Evolutionary conservation across 495 filamentous ascomycete genomes (phyloP).

Genomic region (Podospora bellae-mahoneyi): DNA sequence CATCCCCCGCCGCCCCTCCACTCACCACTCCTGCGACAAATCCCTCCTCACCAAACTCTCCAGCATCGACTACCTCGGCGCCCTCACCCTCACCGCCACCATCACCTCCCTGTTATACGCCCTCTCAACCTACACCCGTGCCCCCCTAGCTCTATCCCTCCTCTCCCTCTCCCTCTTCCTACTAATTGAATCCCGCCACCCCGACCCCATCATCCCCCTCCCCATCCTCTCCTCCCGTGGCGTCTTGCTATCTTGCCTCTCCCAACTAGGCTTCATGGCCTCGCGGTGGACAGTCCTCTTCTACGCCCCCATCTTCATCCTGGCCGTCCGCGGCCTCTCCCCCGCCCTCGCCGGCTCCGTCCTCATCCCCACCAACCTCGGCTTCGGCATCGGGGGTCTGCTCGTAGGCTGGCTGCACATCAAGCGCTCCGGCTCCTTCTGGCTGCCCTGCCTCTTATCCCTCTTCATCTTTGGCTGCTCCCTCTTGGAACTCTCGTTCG

Average conservation of each 20-base stretch:
- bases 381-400: slow-evolving; percentile 68
- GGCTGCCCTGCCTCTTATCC: slow-evolving; percentile 52
- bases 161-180: slow-evolving; percentile 56
- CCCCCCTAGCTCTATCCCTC: slow-evolving; percentile 57
- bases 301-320: slow-evolving; percentile 69
- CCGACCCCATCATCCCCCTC: slow-evolving; percentile 69
- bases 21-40: slow-evolving; percentile 32
- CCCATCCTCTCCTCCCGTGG: slow-evolving; percentile 58
- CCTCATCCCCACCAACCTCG: slow-evolving; percentile 70
- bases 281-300: slow-evolving; percentile 74
- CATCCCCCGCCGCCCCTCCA: slow-evolving; percentile 56
- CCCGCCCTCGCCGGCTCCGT: slow-evolving; percentile 66
- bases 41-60: slow-evolving; percentile 50
- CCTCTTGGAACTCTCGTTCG: slow-evolving; percentile 47
- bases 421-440: slow-evolving; percentile 62
- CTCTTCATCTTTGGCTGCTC: slow-evolving; percentile 53
- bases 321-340: slow-evolving; percentile 63
- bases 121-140: slow-evolving; percentile 52
- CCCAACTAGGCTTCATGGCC: slow-evolving; percentile 69
- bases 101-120: slow-evolving; percentile 64
- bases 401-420: slow-evolving; percentile 69
- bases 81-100: slow-evolving; percentile 47
- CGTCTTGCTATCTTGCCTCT: slow-evolving; percentile 63
- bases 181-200: slow-evolving; percentile 54
- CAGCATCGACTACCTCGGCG: slow-evolving; percentile 66